Percentiles rank a stretch among this genome's conserved stretches.
These are phyloP conservation scores for Pugionium cornutum DNA, from an alignment of 345 rosid genomes.

Conservation along the genomic window DNA sequence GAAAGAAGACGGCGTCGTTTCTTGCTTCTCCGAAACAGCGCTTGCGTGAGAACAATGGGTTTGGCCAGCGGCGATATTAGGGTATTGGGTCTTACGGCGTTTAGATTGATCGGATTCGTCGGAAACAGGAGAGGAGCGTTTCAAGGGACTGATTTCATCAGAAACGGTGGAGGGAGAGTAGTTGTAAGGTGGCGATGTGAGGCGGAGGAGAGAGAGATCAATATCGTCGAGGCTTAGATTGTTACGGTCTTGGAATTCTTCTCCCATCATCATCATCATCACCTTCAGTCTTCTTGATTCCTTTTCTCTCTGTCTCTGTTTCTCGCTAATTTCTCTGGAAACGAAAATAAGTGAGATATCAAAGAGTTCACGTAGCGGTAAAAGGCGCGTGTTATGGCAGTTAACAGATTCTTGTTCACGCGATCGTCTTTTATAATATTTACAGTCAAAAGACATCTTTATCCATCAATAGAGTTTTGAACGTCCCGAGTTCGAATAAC, in stretches of 20 bases:
- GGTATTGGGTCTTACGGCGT: conserved; percentile 22
- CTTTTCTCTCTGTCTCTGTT: background rate
- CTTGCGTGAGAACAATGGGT: background rate
- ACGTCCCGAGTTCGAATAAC: too few relatives aligned
- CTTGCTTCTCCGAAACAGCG: conserved; percentile 22
- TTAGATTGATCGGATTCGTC: conserved; percentile 30
- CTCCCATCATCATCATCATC: conserved; percentile 26
- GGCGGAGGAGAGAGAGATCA: conserved; percentile 40
- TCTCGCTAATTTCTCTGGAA: conserved; percentile 14
- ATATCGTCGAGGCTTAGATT: conserved; percentile 32
- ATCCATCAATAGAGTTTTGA: too few relatives aligned
- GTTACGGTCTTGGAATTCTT: conserved; percentile 10
- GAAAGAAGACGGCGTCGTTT: conserved; percentile 22
- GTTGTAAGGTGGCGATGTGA: conserved; percentile 34
- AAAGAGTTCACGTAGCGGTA: too few relatives aligned
- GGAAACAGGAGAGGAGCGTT: conserved; percentile 40
- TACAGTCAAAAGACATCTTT: too few relatives aligned
- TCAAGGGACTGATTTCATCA: conserved; percentile 27
- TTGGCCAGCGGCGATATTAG: background rate
- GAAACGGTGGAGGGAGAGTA: conserved; percentile 16
- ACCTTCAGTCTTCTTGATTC: background rate
- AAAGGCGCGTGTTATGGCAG: too few relatives aligned
- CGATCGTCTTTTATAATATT: too few relatives aligned
- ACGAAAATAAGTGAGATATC: background rate
- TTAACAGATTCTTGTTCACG: too few relatives aligned